Evolutionary conservation across 2,329 filamentous ascomycete genomes (phyloP).

Genomic region (Plenodomus lindquistii): DNA sequence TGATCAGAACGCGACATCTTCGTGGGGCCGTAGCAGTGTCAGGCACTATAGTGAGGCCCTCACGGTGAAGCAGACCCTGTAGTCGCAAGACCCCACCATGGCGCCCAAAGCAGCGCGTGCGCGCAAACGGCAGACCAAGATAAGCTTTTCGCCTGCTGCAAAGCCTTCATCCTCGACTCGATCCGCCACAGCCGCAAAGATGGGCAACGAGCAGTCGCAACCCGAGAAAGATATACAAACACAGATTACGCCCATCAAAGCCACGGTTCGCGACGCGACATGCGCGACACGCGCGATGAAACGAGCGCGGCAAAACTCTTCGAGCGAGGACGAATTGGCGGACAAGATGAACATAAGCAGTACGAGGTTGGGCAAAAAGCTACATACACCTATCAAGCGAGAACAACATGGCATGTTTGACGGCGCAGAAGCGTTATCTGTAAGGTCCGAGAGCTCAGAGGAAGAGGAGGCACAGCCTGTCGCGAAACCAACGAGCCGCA

Average conservation of each 20-base stretch:
- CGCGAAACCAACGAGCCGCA: conserved; percentile 11
- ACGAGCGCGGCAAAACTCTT: conserved; percentile 15
- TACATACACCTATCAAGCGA: not conserved
- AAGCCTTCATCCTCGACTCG: conserved; percentile 29
- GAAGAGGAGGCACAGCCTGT: conserved; percentile 12
- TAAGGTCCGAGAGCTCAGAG: conserved; percentile 13
- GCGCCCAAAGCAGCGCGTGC: conserved; percentile 26
- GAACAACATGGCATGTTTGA: conserved; percentile 26
- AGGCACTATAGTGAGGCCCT: not conserved
- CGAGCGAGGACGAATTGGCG: conserved; percentile 29
- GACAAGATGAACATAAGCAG: conserved; percentile 6
- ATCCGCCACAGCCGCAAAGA: conserved; percentile 5
- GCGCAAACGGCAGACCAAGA: conserved; percentile 46
- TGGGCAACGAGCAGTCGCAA: conserved; percentile 6
- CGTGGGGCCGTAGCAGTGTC: not conserved
- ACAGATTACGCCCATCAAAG: conserved; percentile 15
- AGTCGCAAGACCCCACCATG: conserved; percentile 18
- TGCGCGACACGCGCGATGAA: conserved; percentile 15
- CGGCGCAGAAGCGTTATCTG: conserved; percentile 19
- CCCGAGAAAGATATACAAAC: no score
- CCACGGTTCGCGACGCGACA: conserved; percentile 19
- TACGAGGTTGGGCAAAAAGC: not conserved
- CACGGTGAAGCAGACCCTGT: conserved; percentile 1
- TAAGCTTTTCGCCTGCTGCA: conserved; percentile 48
- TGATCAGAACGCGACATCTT: not conserved